Evolutionary conservation across 805 yeast species (phyloP).

Genomic region (Cyberlindnera petersonii): DNA sequence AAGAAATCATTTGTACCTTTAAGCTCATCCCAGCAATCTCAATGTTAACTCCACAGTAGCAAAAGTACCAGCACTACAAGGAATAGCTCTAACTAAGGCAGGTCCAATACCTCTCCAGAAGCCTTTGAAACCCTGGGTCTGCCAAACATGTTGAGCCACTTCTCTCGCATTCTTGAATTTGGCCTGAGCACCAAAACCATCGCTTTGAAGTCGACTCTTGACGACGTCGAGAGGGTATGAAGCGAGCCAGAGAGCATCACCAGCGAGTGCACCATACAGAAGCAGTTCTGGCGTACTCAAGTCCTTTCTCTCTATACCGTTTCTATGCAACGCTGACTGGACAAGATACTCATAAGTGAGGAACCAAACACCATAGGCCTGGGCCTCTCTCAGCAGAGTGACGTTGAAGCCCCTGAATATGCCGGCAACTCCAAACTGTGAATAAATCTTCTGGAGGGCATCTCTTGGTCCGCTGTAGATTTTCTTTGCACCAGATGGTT

Average conservation of each 20-base stretch:
- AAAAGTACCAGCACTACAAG: constrained; percentile 72
- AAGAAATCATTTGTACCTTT: too few species aligned
- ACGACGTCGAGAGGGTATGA: constrained; percentile 88
- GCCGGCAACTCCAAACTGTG: constrained; percentile 70
- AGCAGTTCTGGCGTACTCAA: constrained; percentile 87
- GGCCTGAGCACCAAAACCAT: constrained; percentile 41
- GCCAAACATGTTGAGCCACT: constrained; percentile 32
- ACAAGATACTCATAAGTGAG: constrained; percentile 86
- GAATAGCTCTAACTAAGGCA: constrained; percentile 55
- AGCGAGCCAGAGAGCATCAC: constrained; percentile 80
- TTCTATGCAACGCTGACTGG: constrained; percentile 38
- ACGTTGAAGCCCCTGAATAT: constrained; percentile 85
- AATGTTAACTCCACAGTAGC: constrained; percentile 70
- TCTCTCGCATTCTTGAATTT: constrained; percentile 40
- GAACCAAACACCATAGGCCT: constrained; percentile 88
- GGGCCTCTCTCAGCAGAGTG: constrained; percentile 77
- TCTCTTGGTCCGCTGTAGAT: constrained; percentile 67
- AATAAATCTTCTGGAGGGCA: constrained; percentile 73
- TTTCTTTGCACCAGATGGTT: constrained; percentile 40
- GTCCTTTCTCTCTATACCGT: constrained; percentile 49
- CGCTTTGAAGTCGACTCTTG: constrained; percentile 82
- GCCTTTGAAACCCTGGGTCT: constrained; percentile 43
- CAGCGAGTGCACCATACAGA: constrained; percentile 84
- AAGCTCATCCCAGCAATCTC: constrained; percentile 35
- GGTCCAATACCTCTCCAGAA: constrained; percentile 65